Evolutionary conservation across 768 basidiomycete genomes (phyloP).

Genomic region (Mrakia gelida): DNA sequence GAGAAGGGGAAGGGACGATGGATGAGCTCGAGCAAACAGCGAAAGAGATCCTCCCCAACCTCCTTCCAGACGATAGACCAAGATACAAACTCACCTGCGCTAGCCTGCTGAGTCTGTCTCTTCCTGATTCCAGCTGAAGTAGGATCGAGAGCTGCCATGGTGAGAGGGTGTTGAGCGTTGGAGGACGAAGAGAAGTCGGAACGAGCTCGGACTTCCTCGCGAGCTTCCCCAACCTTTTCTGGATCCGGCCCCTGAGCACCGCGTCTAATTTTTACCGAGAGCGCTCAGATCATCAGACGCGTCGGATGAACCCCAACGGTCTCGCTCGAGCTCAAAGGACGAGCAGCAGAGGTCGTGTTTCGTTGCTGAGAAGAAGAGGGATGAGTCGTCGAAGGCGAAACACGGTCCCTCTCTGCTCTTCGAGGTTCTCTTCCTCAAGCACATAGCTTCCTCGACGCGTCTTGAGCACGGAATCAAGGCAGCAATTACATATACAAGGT

Average conservation of each 20-base stretch:
- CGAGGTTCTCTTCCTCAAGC: no score
- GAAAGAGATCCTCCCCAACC: background rate
- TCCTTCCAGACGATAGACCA: no score
- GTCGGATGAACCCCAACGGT: background rate
- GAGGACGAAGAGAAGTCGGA: background rate
- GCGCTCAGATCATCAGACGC: background rate
- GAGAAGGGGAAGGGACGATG: background rate
- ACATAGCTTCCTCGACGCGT: no score
- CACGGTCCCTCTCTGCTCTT: no score
- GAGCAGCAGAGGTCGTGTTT: no score
- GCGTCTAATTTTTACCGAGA: background rate
- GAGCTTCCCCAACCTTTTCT: background rate
- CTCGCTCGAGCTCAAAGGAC: no score
- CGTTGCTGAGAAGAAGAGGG: no score
- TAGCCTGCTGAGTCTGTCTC: background rate
- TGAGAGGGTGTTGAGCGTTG: background rate
- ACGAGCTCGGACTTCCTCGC: background rate
- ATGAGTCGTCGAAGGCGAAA: no score
- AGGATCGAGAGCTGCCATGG: constrained; percentile 3
- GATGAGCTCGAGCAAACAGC: constrained; percentile 4
- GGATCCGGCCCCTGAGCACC: background rate
- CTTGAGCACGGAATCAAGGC: no score
- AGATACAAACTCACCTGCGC: background rate
- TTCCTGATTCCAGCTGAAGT: constrained; percentile 1
- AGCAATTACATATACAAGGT: no score